Conservation (phyloP, 2,329 filamentous ascomycete species). For the Diaporthe citriasiana region DNA sequence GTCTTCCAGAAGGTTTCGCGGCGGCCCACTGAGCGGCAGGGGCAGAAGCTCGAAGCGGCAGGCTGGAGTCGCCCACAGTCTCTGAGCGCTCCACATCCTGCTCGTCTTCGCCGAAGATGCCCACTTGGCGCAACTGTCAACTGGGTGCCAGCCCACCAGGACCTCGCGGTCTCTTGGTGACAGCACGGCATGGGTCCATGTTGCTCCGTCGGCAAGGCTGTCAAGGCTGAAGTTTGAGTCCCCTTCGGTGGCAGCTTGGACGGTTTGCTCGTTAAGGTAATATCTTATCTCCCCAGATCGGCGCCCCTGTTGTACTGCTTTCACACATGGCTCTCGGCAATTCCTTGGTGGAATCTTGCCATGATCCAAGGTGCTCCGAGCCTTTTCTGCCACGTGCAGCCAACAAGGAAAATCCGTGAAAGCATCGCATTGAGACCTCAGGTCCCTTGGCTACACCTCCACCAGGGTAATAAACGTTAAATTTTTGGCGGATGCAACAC, state of each 20-base stretch:
- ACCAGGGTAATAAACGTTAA: no score
- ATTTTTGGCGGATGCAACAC: no score
- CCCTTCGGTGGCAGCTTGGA: slow-evolving; percentile 8
- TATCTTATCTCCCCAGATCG: slow-evolving; percentile 31
- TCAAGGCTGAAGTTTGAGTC: slow-evolving; percentile 28
- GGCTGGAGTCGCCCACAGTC: slow-evolving; percentile 17
- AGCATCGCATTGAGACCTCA: neutral
- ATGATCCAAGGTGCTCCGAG: slow-evolving; percentile 3
- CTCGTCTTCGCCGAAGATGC: slow-evolving; percentile 40
- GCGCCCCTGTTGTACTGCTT: slow-evolving; percentile 20
- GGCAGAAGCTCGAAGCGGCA: slow-evolving; percentile 23
- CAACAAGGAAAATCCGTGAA: slow-evolving; percentile 19
- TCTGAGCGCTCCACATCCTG: slow-evolving; percentile 37
- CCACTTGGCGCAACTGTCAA: slow-evolving; percentile 31
- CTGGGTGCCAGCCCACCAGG: slow-evolving; percentile 16
- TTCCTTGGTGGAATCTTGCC: slow-evolving; percentile 32
- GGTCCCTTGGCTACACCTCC: slow-evolving; percentile 17
- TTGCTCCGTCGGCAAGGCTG: slow-evolving; percentile 30
- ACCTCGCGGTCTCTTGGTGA: slow-evolving; percentile 29
- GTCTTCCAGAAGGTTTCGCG: slow-evolving; percentile 35
- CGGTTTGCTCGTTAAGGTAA: neutral
- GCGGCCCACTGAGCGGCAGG: slow-evolving; percentile 31
- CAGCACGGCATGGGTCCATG: slow-evolving; percentile 29
- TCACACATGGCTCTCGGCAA: slow-evolving; percentile 26
- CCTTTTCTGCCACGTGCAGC: slow-evolving; percentile 32